These are phyloP conservation scores for Luvunga scandens DNA, from an alignment of 345 rosid genomes.

Conservation along the genomic window DNA sequence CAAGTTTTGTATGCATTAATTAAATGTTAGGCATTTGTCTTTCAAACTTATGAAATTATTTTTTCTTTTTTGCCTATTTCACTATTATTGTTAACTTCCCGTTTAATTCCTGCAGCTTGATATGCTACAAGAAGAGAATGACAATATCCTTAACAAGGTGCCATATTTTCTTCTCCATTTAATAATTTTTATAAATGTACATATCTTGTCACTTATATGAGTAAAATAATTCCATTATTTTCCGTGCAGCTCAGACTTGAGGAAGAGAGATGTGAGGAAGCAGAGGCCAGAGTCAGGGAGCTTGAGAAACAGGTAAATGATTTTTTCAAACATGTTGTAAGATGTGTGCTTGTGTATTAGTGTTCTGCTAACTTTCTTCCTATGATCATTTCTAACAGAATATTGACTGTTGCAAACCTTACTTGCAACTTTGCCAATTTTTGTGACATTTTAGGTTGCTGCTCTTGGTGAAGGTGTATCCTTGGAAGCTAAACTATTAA, in stretches of 20 bases:
- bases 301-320: constrained; percentile 90
- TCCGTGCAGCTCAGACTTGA: constrained; percentile 73
- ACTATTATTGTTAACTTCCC: neutral
- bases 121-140: constrained; percentile 90
- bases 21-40: neutral
- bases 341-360: neutral
- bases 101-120: constrained; percentile 62
- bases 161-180: neutral
- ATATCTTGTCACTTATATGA: constrained; percentile 1
- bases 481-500: constrained; percentile 88
- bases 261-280: constrained; percentile 86
- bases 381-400: neutral
- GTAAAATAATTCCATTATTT: constrained; percentile 19
- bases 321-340: neutral
- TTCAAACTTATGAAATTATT: constrained; percentile 7
- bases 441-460: constrained; percentile 58
- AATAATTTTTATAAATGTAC: neutral
- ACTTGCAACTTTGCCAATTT: neutral
- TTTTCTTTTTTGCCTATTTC: neutral
- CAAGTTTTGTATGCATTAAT: neutral
- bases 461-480: constrained; percentile 96
- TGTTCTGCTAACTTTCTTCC: neutral
- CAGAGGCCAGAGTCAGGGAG: constrained; percentile 91
- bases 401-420: neutral
- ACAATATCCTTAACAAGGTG: constrained; percentile 64